Conservation (phyloP, 345 rosid genomes). For the Lenwebbia sp. region DNA sequence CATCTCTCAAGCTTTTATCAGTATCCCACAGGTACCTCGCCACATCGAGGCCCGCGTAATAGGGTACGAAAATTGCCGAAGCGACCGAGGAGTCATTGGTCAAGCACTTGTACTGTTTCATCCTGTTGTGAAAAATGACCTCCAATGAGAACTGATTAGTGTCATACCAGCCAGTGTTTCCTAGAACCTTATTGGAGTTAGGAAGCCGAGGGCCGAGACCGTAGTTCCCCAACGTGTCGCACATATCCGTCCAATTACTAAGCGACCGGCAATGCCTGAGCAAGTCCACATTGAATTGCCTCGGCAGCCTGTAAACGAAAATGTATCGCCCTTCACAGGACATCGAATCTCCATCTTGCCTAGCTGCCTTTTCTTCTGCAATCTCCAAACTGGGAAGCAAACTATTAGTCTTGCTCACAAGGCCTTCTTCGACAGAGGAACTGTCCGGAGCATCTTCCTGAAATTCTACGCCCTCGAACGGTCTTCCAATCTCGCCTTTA, state of each 20-base stretch:
- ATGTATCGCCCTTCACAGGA: constrained; percentile 39
- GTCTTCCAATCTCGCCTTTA: too few species aligned
- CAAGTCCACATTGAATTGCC: constrained; percentile 53
- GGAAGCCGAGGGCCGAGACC: constrained; percentile 52
- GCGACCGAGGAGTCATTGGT: constrained; percentile 58
- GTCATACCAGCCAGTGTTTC: constrained; percentile 47
- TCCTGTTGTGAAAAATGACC: constrained; percentile 69
- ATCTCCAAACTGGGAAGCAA: not conserved
- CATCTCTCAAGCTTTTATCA: constrained; percentile 32
- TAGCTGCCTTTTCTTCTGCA: not conserved
- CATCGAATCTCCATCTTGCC: not conserved
- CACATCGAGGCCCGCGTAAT: constrained; percentile 71
- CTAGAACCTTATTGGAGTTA: constrained; percentile 21
- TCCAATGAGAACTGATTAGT: constrained; percentile 74
- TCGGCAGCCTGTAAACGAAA: constrained; percentile 46
- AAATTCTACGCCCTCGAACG: too few species aligned
- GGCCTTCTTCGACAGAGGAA: not conserved
- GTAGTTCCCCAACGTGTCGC: constrained; percentile 33
- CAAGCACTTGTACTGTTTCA: constrained; percentile 68
- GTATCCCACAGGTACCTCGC: constrained; percentile 56
- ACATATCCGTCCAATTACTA: constrained; percentile 53
- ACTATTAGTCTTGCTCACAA: not conserved
- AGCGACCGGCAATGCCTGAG: constrained; percentile 50
- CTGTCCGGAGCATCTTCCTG: too few species aligned
- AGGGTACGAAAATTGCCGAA: constrained; percentile 65